Conservation (phyloP, 2,329 filamentous ascomycete genomes). For the Elsinoe perseae region DNA sequence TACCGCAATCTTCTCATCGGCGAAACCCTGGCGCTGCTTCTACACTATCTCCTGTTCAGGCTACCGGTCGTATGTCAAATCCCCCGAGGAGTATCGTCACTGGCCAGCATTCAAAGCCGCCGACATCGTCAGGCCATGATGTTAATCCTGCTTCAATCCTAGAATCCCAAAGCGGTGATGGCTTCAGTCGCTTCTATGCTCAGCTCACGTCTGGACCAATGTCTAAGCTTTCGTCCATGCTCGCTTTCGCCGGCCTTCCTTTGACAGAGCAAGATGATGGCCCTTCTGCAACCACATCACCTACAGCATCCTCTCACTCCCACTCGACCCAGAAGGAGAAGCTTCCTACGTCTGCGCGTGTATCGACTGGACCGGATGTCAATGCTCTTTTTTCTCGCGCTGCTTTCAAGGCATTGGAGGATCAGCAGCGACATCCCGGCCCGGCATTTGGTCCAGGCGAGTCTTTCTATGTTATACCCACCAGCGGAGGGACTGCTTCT, state of each 20-base stretch:
- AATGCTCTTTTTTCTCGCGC: constrained; percentile 78
- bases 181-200: constrained; percentile 84
- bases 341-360: constrained; percentile 24
- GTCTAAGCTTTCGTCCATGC: constrained; percentile 76
- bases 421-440: constrained; percentile 42
- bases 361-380: constrained; percentile 55
- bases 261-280: constrained; percentile 37
- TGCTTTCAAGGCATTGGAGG: constrained; percentile 68
- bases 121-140: neutral
- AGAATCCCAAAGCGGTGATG: constrained; percentile 43
- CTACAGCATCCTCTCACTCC: constrained; percentile 26
- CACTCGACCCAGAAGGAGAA: constrained; percentile 20
- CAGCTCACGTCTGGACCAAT: constrained; percentile 77
- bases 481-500: constrained; percentile 81
- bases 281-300: constrained; percentile 22
- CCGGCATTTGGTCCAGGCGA: constrained; percentile 45
- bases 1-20: constrained; percentile 24
- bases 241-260: constrained; percentile 88
- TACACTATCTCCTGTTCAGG: constrained; percentile 2
- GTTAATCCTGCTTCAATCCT: neutral
- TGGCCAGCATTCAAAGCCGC: neutral
- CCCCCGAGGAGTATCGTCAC: constrained; percentile 9
- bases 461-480: constrained; percentile 92
- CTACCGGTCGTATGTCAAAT: constrained; percentile 9
- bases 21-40: constrained; percentile 12